Evolutionary conservation across 2,329 filamentous ascomycete genomes (phyloP), one percentile per base, ranked within the genome.

Genomic region (Diplocarpon mali): DNA sequence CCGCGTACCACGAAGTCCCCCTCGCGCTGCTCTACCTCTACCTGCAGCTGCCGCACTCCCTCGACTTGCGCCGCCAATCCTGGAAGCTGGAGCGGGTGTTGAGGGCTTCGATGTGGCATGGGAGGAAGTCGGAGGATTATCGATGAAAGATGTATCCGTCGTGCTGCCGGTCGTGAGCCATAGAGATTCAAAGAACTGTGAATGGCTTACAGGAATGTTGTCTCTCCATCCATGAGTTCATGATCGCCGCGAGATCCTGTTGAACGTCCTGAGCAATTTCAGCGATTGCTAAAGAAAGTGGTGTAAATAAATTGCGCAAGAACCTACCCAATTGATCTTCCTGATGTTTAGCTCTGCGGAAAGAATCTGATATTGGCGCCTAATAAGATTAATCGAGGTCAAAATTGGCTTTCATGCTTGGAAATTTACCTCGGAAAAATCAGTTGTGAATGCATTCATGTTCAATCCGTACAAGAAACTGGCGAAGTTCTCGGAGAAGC

Each of bases 391-490:
- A 49, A 44, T 31, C 11, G 11, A 15, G 9, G 3, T 38, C 14
- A 28, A 36, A 38, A 17, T 29, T 35, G n/a, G 3, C 12, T 9
- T 10, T 12, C 4, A 30, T 16, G 10, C 3, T 10, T 14, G 15
- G 34, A n/a, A n/a, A 45, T 62, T 41, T 67, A 88, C 88, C 77
- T 98, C 92, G 0, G 88, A 85, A 53, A 95, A 98, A 64, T 98
- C 92, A 28, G 96, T 89, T 63, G 90, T 96, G 63, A 96, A 98
- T 1, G 92, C 92, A 64, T 95, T 96, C 89, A 98, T 95, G 61
- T 96, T 96, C 62, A 98, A 65, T 2, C 92, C 92, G 58, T 96
- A 98, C 37, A 98, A 67, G 59, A 98, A 96, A 56, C 83, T 87
- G 1, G 88, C 88, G 65, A 98, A 98, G 60, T 85, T 93, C 71